Evolutionary conservation across 1,284 basidiomycete species (phyloP), one percentile per base, ranked within the genome.

Genomic region (Tilletia setariae): DNA sequence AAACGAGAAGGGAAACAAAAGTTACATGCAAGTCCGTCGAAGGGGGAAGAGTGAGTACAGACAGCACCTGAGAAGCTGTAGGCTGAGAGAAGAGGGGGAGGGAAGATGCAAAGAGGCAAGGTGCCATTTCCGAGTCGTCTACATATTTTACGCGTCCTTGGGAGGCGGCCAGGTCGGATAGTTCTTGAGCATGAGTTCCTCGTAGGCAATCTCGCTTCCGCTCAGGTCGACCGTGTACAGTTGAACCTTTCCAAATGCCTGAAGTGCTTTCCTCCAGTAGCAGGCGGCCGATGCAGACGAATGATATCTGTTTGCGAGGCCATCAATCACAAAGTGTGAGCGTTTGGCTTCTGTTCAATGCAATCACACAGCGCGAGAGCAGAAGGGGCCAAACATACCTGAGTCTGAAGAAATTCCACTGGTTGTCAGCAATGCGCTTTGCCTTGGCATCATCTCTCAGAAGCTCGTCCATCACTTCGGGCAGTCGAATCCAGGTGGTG

Each of bases 161-260:
- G 35, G 21, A 16, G n/a, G n/a, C 19, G 43, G 46, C 51, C 65
- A 66, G 21, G 16, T 19, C 8, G 56, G 56, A 30, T 35, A 61
- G 1, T 75, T 76, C 13, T 71, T 40, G n/a, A 79, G 25, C 4
- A 77, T 15, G 51, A 74, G 79, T 51, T 66, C 70, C 53, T 80
- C 77, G 67, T 78, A 80, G n/a, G 67, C 68, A 15, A 77, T 80
- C 59, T 80, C 78, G n/a, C 67, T 70, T 9, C 77, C 78, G 19
- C 66, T 69, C 43, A 75, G 74, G 32, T 70, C 70, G 44, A 76
- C 73, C 2, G 30, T 63, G 65, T 75, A 80, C 28, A 59, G 62
- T 62, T 79, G 77, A 0, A 71, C 69, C 11, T 64, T 40, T 19
- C 8, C 35, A 63, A 46, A 59, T n/a, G 49, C 23, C 53, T 42